A percentile compares a stretch with the other conserved stretches of the same genome.
Evolutionary conservation across 1,139 yeast genomes (phyloP).

Genomic region (Lodderomyces beijingensis): DNA sequence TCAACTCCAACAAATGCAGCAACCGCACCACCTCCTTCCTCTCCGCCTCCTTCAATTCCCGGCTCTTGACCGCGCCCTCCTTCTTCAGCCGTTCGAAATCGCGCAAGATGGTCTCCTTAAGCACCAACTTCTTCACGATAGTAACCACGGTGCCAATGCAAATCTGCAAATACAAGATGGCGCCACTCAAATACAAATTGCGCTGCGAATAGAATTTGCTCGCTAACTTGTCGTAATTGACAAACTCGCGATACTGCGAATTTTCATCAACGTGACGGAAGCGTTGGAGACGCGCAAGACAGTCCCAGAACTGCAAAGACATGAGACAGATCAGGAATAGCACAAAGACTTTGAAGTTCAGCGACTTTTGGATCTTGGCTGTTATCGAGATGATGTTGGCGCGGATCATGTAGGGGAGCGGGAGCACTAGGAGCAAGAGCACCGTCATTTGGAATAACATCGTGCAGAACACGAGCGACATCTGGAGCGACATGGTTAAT

Average conservation of each 20-base stretch:
- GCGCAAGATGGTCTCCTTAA: conserved; percentile 47
- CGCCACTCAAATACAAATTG: conserved; percentile 68
- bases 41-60: too few relatives aligned
- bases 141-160: conserved; percentile 57
- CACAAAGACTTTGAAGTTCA: conserved; percentile 47
- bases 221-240: conserved; percentile 42
- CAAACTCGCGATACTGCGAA: conserved; percentile 20
- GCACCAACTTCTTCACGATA: conserved; percentile 53
- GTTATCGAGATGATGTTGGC: conserved; percentile 38
- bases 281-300: conserved; percentile 45
- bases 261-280: conserved; percentile 20
- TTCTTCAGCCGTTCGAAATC: conserved; percentile 15
- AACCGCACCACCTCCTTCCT: conserved; percentile 32
- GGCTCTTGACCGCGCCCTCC: background rate
- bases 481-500: conserved; percentile 41
- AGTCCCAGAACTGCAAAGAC: conserved; percentile 55
- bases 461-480: conserved; percentile 40
- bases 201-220: conserved; percentile 65
- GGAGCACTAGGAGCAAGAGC: conserved; percentile 52
- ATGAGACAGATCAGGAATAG: conserved; percentile 44
- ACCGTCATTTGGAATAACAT: conserved; percentile 52
- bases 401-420: conserved; percentile 57
- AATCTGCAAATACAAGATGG: conserved; percentile 55
- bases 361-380: conserved; percentile 30
- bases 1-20: conserved; percentile 38